These are phyloP conservation scores for Penicillium taxi DNA, from an alignment of 495 filamentous ascomycete genomes.

Conservation along the genomic window DNA sequence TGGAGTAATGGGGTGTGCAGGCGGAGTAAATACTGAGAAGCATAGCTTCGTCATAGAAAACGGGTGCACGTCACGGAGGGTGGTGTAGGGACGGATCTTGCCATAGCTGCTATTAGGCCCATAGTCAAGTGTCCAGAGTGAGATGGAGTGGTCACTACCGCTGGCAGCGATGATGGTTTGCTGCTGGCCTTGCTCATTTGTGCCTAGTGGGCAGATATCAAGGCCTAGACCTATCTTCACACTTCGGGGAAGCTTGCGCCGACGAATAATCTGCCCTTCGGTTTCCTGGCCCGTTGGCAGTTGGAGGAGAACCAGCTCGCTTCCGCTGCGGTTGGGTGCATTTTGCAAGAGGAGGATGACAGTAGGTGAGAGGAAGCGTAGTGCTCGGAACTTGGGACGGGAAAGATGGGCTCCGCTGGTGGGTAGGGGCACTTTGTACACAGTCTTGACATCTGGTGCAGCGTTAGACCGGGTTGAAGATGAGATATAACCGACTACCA, in stretches of 20 bases:
- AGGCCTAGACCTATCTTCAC: constrained; percentile 64
- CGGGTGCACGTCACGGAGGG: constrained; percentile 66
- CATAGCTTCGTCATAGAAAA: constrained; percentile 76
- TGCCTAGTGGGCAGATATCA: constrained; percentile 60
- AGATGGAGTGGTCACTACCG: constrained; percentile 73
- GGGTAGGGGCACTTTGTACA: constrained; percentile 55
- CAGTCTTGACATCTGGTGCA: constrained; percentile 45
- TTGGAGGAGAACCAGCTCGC: constrained; percentile 64
- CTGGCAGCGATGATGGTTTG: constrained; percentile 77
- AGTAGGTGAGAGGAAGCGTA: constrained; percentile 64
- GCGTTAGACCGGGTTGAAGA: constrained; percentile 35
- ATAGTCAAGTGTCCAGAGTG: constrained; percentile 64
- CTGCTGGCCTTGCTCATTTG: constrained; percentile 46
- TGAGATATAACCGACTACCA: constrained; percentile 44
- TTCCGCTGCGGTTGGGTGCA: constrained; percentile 46
- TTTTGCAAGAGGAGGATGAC: constrained; percentile 45
- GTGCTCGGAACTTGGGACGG: constrained; percentile 50
- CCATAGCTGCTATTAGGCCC: constrained; percentile 43
- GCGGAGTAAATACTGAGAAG: constrained; percentile 65
- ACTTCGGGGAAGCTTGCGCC: constrained; percentile 47
- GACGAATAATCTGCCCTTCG: constrained; percentile 39
- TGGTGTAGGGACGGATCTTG: constrained; percentile 53
- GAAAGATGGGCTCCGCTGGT: constrained; percentile 31
- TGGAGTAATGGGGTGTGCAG: constrained; percentile 38
- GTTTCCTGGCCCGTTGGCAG: constrained; percentile 19